Evolutionary conservation across 2,329 filamentous ascomycete genomes (phyloP), one percentile per base, ranked within the genome.

Genomic region (Juglanconis oblonga): DNA sequence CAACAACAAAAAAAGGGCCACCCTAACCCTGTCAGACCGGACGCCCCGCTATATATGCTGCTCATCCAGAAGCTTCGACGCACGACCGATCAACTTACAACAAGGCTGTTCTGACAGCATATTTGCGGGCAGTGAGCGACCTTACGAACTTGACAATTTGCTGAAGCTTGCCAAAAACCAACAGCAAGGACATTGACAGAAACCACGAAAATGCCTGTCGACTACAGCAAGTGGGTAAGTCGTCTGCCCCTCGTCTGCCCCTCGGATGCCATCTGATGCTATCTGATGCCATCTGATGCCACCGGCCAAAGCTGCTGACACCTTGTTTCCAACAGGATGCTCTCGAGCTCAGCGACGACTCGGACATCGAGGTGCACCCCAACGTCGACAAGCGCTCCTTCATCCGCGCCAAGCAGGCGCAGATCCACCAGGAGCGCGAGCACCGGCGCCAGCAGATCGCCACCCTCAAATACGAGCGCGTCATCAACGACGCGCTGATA

Each of bases 351-450:
- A 97, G 92, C 71, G 95, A 99, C 76, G 95, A 99, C 77, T 97
- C 92, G 55, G 95, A 99, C 71, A 88, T 99, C 69, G 95, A 99
- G 78, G 95, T 98, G 55, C 95, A 99, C 76, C 95, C 95, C 62
- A 99, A 99, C 73, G 95, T 99, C 73, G 95, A 99, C 79, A 99
- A 99, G 76, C 87, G 89, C 55, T 98, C 94, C 63, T 99, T 99
- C 76, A 99, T 99, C 74, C 91, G 94, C 66, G 96, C 95, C 66
- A 99, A 99, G 78, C 95, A 98, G 79, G 89, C 88, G 68, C 93
- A 99, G 77, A 99, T 99, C 69, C 95, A 99, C 75, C 87, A 93
- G 71, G 89, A 97, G 73, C 89, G 95, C 58, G 82, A 87, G 67
- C 89, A 96, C 70, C 89, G 95, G 59, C 91, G 90, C 72, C 87